Percentiles rank a stretch among this genome's conserved stretches.
These are phyloP conservation scores for Wickerhamiella infanticola DNA, from an alignment of 1,139 yeast genomes.

Conservation along the genomic window DNA sequence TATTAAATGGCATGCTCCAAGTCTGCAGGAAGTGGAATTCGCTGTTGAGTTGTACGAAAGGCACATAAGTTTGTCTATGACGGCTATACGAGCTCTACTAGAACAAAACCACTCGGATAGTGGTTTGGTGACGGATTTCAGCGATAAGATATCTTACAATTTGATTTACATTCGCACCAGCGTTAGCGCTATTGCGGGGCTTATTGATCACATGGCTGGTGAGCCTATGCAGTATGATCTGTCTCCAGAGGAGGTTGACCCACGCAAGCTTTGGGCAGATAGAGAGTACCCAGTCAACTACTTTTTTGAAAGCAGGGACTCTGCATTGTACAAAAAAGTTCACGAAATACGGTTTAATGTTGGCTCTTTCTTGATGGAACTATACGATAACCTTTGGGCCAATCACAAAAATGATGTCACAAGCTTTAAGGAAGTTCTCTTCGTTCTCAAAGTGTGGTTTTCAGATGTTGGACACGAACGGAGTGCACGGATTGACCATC, in stretches of 20 bases:
- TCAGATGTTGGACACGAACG: slow-evolving; percentile 71
- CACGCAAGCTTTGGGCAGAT: slow-evolving; percentile 17
- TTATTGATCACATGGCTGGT: slow-evolving; percentile 46
- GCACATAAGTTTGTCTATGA: slow-evolving; percentile 27
- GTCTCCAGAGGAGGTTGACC: slow-evolving; percentile 17
- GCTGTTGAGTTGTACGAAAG: slow-evolving; percentile 46
- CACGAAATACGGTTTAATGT: slow-evolving; percentile 48
- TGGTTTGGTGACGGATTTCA: slow-evolving; percentile 9
- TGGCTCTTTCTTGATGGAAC: slow-evolving; percentile 55
- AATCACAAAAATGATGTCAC: slow-evolving; percentile 41
- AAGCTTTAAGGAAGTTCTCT: slow-evolving; percentile 47
- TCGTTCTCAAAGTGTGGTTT: slow-evolving; percentile 65
- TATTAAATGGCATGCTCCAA: slow-evolving; percentile 68
- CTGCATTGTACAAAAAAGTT: slow-evolving; percentile 38
- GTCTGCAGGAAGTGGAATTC: slow-evolving; percentile 37
- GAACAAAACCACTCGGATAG: not conserved
- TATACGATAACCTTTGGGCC: slow-evolving; percentile 33
- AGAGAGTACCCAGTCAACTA: slow-evolving; percentile 30
- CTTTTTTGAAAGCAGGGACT: slow-evolving; percentile 37
- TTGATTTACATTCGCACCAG: slow-evolving; percentile 44
- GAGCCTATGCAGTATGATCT: slow-evolving; percentile 21
- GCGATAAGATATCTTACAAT: slow-evolving; percentile 33
- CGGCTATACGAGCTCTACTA: not conserved
- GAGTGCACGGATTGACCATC: slow-evolving; percentile 41
- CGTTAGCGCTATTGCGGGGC: slow-evolving; percentile 56